phyloP scores from a whole-genome alignment of 2,329 filamentous ascomycete genomes.

The Cyphellophora europaea region DNA sequence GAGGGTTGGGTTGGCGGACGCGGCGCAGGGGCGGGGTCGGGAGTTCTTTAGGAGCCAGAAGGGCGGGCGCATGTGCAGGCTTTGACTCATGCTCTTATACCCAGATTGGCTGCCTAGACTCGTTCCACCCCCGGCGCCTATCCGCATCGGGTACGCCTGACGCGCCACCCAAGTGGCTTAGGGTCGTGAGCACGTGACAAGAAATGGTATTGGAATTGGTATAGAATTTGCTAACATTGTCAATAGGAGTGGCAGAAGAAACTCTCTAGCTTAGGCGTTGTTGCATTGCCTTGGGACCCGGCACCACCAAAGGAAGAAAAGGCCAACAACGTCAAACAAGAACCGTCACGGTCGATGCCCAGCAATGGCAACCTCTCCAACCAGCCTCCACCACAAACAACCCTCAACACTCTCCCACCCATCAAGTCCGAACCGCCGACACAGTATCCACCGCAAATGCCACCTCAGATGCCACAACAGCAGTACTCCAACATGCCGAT shows the following conservation, averaged over 20 bases:
- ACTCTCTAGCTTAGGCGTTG: slow-evolving; percentile 73
- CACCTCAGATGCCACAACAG: slow-evolving; percentile 2
- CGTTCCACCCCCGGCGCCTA: slow-evolving; percentile 1
- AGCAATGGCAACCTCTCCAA: slow-evolving; percentile 21
- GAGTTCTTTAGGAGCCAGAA: slow-evolving; percentile 16
- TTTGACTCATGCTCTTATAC: slow-evolving; percentile 21
- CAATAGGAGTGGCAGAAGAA: slow-evolving; percentile 92
- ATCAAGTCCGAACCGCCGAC: slow-evolving; percentile 15
- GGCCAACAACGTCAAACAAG: not conserved
- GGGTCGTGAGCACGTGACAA: no score
- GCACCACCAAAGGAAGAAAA: slow-evolving; percentile 46
- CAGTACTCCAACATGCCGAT: slow-evolving; percentile 23
- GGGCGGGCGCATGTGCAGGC: slow-evolving; percentile 5
- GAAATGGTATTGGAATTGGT: no score
- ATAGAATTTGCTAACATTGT: no score
- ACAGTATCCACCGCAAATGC: slow-evolving; percentile 12
- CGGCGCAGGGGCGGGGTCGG: slow-evolving; percentile 12
- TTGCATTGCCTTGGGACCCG: slow-evolving; percentile 91
- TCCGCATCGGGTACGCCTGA: no score
- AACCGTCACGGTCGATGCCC: slow-evolving; percentile 5
- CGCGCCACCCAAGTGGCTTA: no score
- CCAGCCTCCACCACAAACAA: slow-evolving; percentile 25
- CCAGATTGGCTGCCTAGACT: slow-evolving; percentile 13
- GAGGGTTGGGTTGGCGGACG: not conserved
- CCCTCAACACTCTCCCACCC: slow-evolving; percentile 8